Evolutionary conservation across 305 asterid genomes (phyloP).

Genomic region (Fraxinus angustifolia): DNA sequence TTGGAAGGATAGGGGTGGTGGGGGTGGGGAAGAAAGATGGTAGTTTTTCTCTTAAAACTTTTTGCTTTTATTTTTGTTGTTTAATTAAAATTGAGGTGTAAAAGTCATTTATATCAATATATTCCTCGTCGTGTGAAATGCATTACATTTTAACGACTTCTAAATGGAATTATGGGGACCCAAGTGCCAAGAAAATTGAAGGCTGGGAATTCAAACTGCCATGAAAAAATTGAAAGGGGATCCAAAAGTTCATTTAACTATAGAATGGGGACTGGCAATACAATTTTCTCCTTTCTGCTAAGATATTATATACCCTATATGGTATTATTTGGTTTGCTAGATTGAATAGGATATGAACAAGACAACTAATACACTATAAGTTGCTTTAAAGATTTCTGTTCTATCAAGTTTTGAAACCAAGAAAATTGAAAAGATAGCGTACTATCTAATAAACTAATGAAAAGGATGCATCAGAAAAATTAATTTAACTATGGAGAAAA

Average conservation of each 20-base stretch:
- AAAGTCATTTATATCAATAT: background rate
- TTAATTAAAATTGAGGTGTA: background rate
- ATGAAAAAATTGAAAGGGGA: background rate
- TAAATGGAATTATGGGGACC: background rate
- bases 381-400: background rate
- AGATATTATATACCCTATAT: background rate
- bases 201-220: background rate
- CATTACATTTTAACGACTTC: background rate
- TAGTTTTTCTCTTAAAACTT: background rate
- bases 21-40: background rate
- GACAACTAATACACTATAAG: background rate
- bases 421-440: background rate
- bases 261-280: background rate
- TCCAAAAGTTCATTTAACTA: background rate
- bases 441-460: background rate
- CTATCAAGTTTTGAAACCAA: background rate
- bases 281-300: background rate
- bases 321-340: background rate
- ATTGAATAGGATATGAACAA: background rate
- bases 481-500: background rate
- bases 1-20: background rate
- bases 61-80: background rate
- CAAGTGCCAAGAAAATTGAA: background rate
- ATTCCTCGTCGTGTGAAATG: background rate
- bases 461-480: background rate